These are phyloP conservation scores for Talaromyces funiculosus DNA, from an alignment of 2,329 filamentous ascomycete genomes.

Conservation along the genomic window DNA sequence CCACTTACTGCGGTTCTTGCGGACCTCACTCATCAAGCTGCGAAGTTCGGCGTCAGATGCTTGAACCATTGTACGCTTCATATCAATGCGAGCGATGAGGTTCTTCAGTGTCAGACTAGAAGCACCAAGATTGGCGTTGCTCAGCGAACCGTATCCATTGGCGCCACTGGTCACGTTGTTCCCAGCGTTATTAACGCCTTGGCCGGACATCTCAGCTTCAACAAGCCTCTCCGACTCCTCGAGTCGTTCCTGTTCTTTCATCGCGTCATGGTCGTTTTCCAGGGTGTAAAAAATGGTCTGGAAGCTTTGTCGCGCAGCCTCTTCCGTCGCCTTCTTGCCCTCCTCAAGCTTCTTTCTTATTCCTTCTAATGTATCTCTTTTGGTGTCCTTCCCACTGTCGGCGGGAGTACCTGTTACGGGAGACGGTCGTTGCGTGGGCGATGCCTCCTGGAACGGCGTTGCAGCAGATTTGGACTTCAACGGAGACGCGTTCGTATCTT, in stretches of 20 bases:
- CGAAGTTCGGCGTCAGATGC: constrained; percentile 90
- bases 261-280: constrained; percentile 90
- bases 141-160: constrained; percentile 78
- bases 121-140: constrained; percentile 88
- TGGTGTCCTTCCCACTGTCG: constrained; percentile 52
- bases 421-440: constrained; percentile 63
- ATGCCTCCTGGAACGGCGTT: constrained; percentile 55
- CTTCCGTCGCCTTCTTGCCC: constrained; percentile 82
- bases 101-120: constrained; percentile 96
- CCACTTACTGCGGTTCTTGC: constrained; percentile 98
- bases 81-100: constrained; percentile 89
- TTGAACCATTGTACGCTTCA: constrained; percentile 81
- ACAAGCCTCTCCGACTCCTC: constrained; percentile 96
- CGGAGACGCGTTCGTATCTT: constrained; percentile 38
- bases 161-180: constrained; percentile 48
- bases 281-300: constrained; percentile 92
- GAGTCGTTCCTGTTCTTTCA: constrained; percentile 94
- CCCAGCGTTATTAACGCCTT: constrained; percentile 47
- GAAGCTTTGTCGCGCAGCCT: constrained; percentile 83
- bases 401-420: constrained; percentile 58
- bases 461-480: constrained; percentile 47
- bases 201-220: constrained; percentile 83
- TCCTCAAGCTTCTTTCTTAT: constrained; percentile 90
- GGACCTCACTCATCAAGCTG: constrained; percentile 90
- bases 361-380: constrained; percentile 69